Conservation (phyloP, 495 filamentous ascomycete genomes). For the Hyaloscypha variabilis region DNA sequence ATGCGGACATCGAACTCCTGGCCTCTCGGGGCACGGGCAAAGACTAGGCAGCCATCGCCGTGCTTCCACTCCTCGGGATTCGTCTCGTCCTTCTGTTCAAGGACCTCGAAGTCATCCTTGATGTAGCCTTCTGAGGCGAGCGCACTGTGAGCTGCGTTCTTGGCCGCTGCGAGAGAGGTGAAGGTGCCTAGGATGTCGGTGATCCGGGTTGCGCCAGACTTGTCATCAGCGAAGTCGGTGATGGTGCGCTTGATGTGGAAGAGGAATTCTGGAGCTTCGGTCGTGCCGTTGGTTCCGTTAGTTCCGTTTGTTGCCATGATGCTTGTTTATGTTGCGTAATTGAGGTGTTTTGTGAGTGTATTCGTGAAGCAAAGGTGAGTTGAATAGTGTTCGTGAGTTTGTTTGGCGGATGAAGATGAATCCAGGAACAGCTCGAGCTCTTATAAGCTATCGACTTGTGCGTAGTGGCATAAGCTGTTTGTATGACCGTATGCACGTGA, state of each 20-base stretch:
- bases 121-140: slow-evolving; percentile 38
- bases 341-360: neutral
- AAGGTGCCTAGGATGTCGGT: slow-evolving; percentile 44
- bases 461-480: neutral
- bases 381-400: slow-evolving; percentile 4
- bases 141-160: slow-evolving; percentile 33
- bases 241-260: slow-evolving; percentile 45
- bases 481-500: slow-evolving; percentile 3
- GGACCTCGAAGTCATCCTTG: slow-evolving; percentile 40
- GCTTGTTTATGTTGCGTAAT: neutral
- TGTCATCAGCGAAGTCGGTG: slow-evolving; percentile 36
- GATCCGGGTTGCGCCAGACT: slow-evolving; percentile 34
- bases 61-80: slow-evolving; percentile 37
- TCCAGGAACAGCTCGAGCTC: neutral
- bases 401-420: neutral
- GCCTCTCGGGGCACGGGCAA: slow-evolving; percentile 35
- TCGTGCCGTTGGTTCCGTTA: neutral
- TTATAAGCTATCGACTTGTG: neutral
- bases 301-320: slow-evolving; percentile 17
- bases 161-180: slow-evolving; percentile 37
- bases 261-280: slow-evolving; percentile 29
- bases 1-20: slow-evolving; percentile 42
- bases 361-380: neutral
- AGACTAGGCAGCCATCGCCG: slow-evolving; percentile 40
- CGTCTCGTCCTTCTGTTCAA: slow-evolving; percentile 24